phyloP scores from a whole-genome alignment of 805 yeast genomes.

The Nakazawaea anatomiae region DNA sequence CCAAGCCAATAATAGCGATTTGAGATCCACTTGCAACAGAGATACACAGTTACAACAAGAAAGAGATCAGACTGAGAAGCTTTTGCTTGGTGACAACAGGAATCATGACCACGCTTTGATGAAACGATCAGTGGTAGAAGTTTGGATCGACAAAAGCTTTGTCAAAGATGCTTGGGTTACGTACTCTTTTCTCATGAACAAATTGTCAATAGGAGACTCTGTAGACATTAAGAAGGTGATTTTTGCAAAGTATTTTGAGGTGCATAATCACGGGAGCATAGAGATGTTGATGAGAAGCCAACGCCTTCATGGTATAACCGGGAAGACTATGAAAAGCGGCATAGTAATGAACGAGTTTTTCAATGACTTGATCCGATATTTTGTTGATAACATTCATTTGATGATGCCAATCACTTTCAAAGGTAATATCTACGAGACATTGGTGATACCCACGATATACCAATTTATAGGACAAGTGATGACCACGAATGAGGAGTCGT shows the following conservation, averaged over 20 bases:
- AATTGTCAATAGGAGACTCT: constrained; percentile 18
- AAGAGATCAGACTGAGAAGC: too few species aligned
- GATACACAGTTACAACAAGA: too few species aligned
- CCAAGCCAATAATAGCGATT: background rate
- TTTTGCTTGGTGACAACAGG: too few species aligned
- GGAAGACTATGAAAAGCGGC: background rate
- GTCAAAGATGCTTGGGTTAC: constrained; percentile 25
- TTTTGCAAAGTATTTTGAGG: constrained; percentile 15
- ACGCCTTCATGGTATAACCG: background rate
- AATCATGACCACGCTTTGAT: too few species aligned
- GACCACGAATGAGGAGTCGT: background rate
- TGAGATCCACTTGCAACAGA: constrained; percentile 1
- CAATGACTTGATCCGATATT: constrained; percentile 13
- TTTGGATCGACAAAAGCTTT: constrained; percentile 29
- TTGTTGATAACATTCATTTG: constrained; percentile 12
- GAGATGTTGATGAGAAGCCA: background rate
- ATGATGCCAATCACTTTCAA: constrained; percentile 10
- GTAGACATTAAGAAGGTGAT: constrained; percentile 17
- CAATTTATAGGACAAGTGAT: constrained; percentile 8
- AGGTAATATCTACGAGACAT: constrained; percentile 14
- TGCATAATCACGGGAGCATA: background rate
- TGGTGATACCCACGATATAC: constrained; percentile 11
- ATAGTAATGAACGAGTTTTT: constrained; percentile 3
- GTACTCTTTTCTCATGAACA: constrained; percentile 15
- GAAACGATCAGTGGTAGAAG: constrained; percentile 1